phyloP scores from a whole-genome alignment of 1,284 basidiomycete genomes.

The Pseudozyma hubeiensis region DNA sequence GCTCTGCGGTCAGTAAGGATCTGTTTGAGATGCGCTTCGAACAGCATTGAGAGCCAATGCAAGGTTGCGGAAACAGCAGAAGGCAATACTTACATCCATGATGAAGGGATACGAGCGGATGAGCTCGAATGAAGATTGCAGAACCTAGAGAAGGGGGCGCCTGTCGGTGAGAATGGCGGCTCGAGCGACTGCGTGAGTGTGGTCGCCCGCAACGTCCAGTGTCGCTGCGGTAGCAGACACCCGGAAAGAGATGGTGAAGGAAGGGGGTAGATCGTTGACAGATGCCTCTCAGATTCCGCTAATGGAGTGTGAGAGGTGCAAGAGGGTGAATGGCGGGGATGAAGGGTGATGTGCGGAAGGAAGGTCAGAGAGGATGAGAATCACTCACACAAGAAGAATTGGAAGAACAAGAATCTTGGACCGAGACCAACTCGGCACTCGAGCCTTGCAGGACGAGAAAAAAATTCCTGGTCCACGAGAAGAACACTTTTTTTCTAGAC shows the following conservation, averaged over 20 bases:
- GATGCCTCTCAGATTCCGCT: constrained; percentile 28
- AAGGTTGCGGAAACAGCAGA: background rate
- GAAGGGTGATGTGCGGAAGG: background rate
- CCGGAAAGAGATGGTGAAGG: constrained; percentile 1
- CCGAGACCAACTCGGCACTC: constrained; percentile 5
- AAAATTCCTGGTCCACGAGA: constrained; percentile 8
- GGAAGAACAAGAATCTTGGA: background rate
- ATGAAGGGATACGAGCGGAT: background rate
- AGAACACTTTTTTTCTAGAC: constrained; percentile 24
- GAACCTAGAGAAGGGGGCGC: background rate
- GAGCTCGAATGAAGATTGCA: background rate
- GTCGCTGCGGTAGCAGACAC: constrained; percentile 16
- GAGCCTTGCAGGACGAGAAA: constrained; percentile 3
- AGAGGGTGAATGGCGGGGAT: constrained; percentile 9
- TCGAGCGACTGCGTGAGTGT: constrained; percentile 13
- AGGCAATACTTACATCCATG: constrained; percentile 33
- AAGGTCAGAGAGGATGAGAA: constrained; percentile 3
- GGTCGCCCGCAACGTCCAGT: constrained; percentile 9
- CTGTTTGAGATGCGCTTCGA: no score
- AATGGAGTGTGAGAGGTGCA: constrained; percentile 19
- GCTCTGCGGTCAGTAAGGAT: background rate
- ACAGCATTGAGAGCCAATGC: no score
- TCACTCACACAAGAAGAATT: constrained; percentile 10
- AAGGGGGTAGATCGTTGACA: background rate
- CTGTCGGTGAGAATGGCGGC: background rate